Base-by-base conservation (phyloP, 176 grass and related monocot genomes). In the Dactylis glomerata region DNA sequence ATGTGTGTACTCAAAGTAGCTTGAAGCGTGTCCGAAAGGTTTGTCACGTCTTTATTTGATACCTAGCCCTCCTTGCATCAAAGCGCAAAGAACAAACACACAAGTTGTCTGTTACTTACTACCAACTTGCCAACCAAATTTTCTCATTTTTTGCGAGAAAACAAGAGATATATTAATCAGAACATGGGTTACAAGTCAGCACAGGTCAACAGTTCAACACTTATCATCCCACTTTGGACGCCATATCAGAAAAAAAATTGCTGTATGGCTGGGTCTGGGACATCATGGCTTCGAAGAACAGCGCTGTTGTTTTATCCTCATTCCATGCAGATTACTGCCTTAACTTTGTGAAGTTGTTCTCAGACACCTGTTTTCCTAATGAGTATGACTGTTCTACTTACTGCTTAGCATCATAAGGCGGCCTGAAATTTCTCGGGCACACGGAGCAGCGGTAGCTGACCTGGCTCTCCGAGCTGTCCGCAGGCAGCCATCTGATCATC, bases 401-500 rank as follows among this genome's bases (percentile, higher is more conserved):
- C 73, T 16, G 20, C 66, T 58, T 70, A 28, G 52, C 78, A 73
- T 89, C 82, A 96, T 52, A 96, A 54, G 34, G 89, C 71, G 16
- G 73, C 78, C 84, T 94, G 93, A 87, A 99, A 99, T 69, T 88
- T 92, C 70, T 86, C 78, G 0, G 97, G 97, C 19, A 92, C 92
- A 10, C 84, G 89, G 62, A 99, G 93, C 64, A 92, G 77, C n/a
- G 93, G 97, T 15, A 92, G 65, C 72, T 24, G 83, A 42, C 97
- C 97, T 63, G 90, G 86, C 57, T 89, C 86, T 72, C 93, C 93
- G 23, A 94, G 82, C 73, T 99, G 90, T 9, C 97, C 90, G 14
- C 93, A 94, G 14, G 92, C 91, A 52, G 93, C 97, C 97, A 96
- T 94, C 82, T 91, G 89, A 87, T 99, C 92, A 83, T 94, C 93